Evolutionary conservation across 164 flowering plant genomes (phyloP).

Genomic region (Dillenia suffruticosa): DNA sequence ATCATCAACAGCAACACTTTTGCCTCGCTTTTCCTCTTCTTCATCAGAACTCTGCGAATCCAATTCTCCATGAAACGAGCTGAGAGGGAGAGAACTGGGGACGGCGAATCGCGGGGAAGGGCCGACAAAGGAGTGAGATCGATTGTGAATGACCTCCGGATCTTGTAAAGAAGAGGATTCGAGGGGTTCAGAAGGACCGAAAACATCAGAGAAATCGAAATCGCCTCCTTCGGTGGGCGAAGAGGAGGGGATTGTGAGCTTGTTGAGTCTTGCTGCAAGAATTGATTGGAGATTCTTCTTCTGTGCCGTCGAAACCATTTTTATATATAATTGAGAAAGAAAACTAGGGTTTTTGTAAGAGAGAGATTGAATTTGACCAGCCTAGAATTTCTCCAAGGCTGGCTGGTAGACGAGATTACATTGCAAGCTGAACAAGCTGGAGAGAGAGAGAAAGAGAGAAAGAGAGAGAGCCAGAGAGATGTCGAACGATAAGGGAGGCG

Average conservation of each 20-base stretch:
- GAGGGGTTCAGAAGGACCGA: slow-evolving; percentile 39
- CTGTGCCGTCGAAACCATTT: slow-evolving; percentile 32
- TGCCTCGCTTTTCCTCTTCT: slow-evolving; percentile 12
- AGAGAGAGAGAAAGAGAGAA: no score
- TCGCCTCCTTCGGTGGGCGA: slow-evolving; percentile 25
- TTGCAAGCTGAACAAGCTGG: neutral
- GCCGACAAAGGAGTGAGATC: slow-evolving; percentile 71
- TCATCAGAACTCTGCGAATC: slow-evolving; percentile 20
- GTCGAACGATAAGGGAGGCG: no score
- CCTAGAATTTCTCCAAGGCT: slow-evolving; percentile 13
- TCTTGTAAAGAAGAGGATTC: slow-evolving; percentile 25
- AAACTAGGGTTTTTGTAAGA: no score
- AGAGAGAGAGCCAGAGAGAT: no score
- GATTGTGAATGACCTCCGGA: slow-evolving; percentile 48
- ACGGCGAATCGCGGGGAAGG: slow-evolving; percentile 55
- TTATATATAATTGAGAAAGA: neutral
- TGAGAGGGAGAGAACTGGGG: slow-evolving; percentile 23
- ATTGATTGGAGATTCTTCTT: slow-evolving; percentile 46
- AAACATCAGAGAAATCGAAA: slow-evolving; percentile 65
- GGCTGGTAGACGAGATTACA: slow-evolving; percentile 10
- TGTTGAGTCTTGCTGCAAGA: slow-evolving; percentile 38
- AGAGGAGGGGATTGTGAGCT: slow-evolving; percentile 49
- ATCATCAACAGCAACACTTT: neutral
- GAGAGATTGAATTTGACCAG: neutral
- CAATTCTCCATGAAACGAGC: slow-evolving; percentile 10